Base-by-base conservation (phyloP, 1,284 basidiomycete genomes). In the Heterobasidion occidentale region DNA sequence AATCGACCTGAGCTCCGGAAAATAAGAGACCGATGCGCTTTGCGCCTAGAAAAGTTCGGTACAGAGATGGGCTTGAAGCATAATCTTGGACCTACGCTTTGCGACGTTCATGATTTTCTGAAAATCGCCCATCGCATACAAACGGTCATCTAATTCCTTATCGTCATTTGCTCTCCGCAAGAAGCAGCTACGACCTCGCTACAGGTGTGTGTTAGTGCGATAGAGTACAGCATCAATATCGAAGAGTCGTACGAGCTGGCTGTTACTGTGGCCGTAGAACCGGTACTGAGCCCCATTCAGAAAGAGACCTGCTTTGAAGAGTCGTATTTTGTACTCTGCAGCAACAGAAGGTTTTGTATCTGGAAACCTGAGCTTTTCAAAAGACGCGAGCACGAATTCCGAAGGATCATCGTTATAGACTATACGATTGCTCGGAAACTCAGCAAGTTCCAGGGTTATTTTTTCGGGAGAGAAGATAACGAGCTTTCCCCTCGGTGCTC, bases 261-360 rank as follows among this genome's bases (percentile, higher is more conserved):
- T 86, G 63, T 85, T 84, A 50, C 82, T 84, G 58, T 86, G 83
- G 58, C 81, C 80, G 59, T 84, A 85, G 63, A 86, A 86, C 3
- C 83, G 76, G 66, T 85, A 84, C 61, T 84, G 80, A 0, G 75
- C 67, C 1, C 72, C 74, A 59, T 86, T 85, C 59, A 86, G 63
- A 60, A 76, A 77, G 2, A 86, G 57, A 0, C 83, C 84, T 0
- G 71, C 68, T 58, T 75, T 77, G 67, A 85, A 72, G 56, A 85
- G 64, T 38, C 80, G 74, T 36, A 70, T 63, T 54, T 84, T 78
- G 60, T 86, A 86, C 11, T 85, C 81, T 51, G 74, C 68, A 2
- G 72, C 74, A 20, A 71, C 72, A 34, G 72, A 75, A 33, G 79
- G 69, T 53, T 71, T 73, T 47, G 67, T 71, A 56, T 76, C 78